Base-by-base conservation (phyloP, 768 basidiomycete genomes). In the Russula vinacea region DNA sequence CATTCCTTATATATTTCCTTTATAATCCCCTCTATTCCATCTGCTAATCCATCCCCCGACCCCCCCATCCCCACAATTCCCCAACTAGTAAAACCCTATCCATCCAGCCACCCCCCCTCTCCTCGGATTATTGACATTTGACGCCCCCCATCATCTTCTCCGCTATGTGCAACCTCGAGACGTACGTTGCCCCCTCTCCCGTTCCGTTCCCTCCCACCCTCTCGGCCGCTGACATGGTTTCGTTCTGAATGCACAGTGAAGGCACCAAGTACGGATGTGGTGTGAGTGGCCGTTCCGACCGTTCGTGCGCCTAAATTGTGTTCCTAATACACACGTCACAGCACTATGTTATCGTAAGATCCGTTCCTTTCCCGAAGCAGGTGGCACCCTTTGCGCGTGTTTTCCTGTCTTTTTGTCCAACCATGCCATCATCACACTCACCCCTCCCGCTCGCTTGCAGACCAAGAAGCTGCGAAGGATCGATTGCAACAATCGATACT, bases 181-280 rank as follows among this genome's bases (percentile, higher is more conserved):
- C 77, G 76, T 77, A 66, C 55, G 76, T 70, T 74, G 58, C 59
- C 72, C n/a, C n/a, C n/a, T n/a, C n/a, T n/a, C n/a, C n/a, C n/a
- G n/a, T n/a, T n/a, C n/a, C n/a, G n/a, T 68, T 51, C 33, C 33
- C 58, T 32, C 22, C 26, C 26, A 39, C 54, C 24, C 54, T 29
- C 17, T 69, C 56, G 55, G 55, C 62, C 56, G 64, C 60, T 70
- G 51, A 63, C 64, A 65, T 24, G 40, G 64, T 32, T 70, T 67
- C 45, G 53, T 73, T 62, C 67, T 62, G 68, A 52, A 70, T 62
- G 61, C 62, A 44, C 77, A 90, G 89, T 70, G 86, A 89, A 80
- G 89, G 87, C 67, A 85, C 82, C 66, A 84, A 85, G 77, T 79
- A 85, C 71, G 88, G 86, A 71, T 92, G 90, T 73, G 89, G 89